Conservation (phyloP, 306 rosid genomes). For the Fragaria vesca region DNA sequence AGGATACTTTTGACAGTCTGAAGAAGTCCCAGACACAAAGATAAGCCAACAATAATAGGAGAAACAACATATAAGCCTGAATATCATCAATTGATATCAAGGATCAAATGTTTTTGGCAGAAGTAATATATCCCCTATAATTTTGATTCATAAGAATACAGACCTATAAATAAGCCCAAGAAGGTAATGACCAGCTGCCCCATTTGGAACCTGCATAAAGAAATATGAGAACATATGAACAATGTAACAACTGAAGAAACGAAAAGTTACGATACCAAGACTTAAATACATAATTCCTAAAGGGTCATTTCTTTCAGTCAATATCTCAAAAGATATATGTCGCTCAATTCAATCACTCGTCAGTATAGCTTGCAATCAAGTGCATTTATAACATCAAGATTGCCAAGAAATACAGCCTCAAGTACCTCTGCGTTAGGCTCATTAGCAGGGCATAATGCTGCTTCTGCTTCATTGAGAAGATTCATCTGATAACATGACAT, state of each 20-base stretch:
- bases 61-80: not conserved
- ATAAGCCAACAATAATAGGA: not conserved
- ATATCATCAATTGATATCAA: not conserved
- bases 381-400: not conserved
- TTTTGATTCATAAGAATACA: constrained; percentile 19
- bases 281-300: not conserved
- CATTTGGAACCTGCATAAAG: constrained; percentile 83
- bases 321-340: not conserved
- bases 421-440: constrained; percentile 87
- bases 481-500: constrained; percentile 95
- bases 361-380: not conserved
- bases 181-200: constrained; percentile 97
- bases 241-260: not conserved
- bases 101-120: not conserved
- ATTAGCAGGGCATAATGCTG: constrained; percentile 78
- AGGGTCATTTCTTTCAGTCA: not conserved
- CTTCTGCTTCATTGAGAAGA: constrained; percentile 89
- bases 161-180: constrained; percentile 96
- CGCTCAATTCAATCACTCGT: not conserved
- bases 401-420: not conserved
- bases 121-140: not conserved
- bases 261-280: not conserved
- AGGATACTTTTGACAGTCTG: not conserved
- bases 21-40: not conserved
- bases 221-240: constrained; percentile 6